These are phyloP conservation scores for Nicotiana attenuata DNA, from an alignment of 257 asterid genomes.

Conservation along the genomic window DNA sequence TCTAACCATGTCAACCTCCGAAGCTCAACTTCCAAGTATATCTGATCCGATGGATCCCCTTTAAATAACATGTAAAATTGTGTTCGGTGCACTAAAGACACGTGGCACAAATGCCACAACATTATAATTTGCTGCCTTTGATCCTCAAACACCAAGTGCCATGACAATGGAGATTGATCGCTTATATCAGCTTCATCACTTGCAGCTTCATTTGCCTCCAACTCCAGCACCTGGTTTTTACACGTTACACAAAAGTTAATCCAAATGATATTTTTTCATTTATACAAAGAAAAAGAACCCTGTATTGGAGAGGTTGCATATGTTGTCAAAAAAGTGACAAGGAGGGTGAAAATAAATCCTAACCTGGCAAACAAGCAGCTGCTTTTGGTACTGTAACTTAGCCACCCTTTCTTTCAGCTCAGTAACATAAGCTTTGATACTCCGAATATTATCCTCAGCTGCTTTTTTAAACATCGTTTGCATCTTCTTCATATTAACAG, in stretches of 20 bases:
- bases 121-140: slow-evolving; percentile 78
- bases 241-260: not conserved
- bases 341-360: not conserved
- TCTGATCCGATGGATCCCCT: slow-evolving; percentile 86
- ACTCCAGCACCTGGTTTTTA: slow-evolving; percentile 64
- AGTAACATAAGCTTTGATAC: slow-evolving; percentile 79
- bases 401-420: slow-evolving; percentile 95
- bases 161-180: slow-evolving; percentile 50
- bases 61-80: slow-evolving; percentile 73
- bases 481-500: slow-evolving; percentile 78
- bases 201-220: slow-evolving; percentile 65
- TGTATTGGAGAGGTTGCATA: not conserved
- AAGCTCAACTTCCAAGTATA: slow-evolving; percentile 90
- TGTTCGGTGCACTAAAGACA: slow-evolving; percentile 80
- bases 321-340: not conserved
- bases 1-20: slow-evolving; percentile 88
- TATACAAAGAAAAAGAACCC: not conserved
- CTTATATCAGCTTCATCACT: slow-evolving; percentile 48
- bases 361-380: slow-evolving; percentile 96
- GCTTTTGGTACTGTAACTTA: slow-evolving; percentile 95
- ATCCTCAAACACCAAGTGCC: slow-evolving; percentile 67
- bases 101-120: slow-evolving; percentile 98
- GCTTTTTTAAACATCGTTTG: slow-evolving; percentile 91
- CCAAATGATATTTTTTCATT: not conserved
- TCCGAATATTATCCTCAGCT: slow-evolving; percentile 78